Evolutionary conservation across 495 filamentous ascomycete species (phyloP), one percentile per base, ranked within the genome.

Genomic region (Tuber brumale): DNA sequence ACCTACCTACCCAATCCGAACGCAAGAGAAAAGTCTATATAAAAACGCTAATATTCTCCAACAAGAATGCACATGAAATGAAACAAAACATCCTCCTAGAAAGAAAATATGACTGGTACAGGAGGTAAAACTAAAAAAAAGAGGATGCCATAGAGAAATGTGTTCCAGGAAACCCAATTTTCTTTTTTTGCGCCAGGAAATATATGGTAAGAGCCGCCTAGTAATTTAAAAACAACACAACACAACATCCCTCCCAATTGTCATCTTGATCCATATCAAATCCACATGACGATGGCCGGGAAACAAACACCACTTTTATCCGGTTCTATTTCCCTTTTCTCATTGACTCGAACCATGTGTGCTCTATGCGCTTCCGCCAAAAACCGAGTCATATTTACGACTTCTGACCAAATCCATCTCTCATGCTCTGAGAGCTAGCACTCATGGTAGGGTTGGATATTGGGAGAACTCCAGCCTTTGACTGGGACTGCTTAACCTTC

Each of bases 361-460:
- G 57, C 57, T 66, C n/a, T 66, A 31, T 35, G 57, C 27, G 57
- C 57, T 6, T 61, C 57, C 27, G 27, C 14, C 31, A 66, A 66
- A 57, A 66, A 66, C 10, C 57, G 27, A 66, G 16, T 18, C 57
- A 3, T 46, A 46, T 75, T 66, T 79, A 79, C 31, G 72, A 70
- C 74, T 76, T 77, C 14, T 66, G 70, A 39, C 78, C 77, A 21
- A 92, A 86, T n/a, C 88, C 92, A 84, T 98, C 95, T 80, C 93
- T 88, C 88, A 92, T 94, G 86, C 95, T 97, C 84, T 93, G 92
- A 77, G 91, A 92, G 86, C 94, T 97, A 39, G 95, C 94, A 84
- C 94, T 97, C 86, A 95, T 92, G 3, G 90, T 89, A 23, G 88
- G 87, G 80, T 89, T 86, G 48, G 89, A 86, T 6, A 88, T 92